Percentiles rank a stretch among this genome's conserved stretches.
Evolutionary conservation across 164 flowering plant genomes (phyloP).

Genomic region (Warburgia ugandensis): DNA sequence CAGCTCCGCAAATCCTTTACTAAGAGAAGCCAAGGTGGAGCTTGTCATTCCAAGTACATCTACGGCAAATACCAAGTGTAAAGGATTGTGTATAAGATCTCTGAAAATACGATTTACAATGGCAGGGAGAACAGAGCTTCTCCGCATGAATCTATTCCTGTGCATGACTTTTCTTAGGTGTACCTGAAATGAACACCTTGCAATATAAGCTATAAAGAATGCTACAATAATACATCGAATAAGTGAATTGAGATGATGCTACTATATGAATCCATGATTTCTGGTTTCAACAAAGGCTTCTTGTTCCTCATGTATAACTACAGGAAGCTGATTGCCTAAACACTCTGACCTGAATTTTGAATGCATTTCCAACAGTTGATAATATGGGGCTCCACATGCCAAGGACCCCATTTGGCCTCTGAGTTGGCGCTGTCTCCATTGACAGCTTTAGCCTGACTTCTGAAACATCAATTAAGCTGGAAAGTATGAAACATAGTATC

Average conservation of each 20-base stretch:
- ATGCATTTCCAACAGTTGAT: constrained; percentile 90
- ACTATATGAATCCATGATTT: too few species aligned
- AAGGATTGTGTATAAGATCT: constrained; percentile 90
- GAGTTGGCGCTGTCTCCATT: constrained; percentile 77
- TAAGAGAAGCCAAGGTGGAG: constrained; percentile 89
- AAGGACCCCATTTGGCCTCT: constrained; percentile 86
- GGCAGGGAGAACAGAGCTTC: constrained; percentile 75
- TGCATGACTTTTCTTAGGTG: constrained; percentile 89
- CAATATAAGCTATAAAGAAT: too few species aligned
- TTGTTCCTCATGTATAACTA: too few species aligned
- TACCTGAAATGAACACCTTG: too few species aligned
- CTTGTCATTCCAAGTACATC: constrained; percentile 99
- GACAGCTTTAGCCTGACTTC: constrained; percentile 76
- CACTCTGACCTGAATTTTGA: constrained; percentile 93
- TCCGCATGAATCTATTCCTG: constrained; percentile 78
- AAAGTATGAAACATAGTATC: too few species aligned
- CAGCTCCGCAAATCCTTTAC: constrained; percentile 97
- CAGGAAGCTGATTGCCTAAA: too few species aligned
- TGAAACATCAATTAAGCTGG: constrained; percentile 91
- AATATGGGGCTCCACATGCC: constrained; percentile 98
- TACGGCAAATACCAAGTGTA: constrained; percentile 82
- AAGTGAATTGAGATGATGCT: too few species aligned
- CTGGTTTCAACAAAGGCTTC: too few species aligned
- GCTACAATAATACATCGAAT: too few species aligned
- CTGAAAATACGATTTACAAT: constrained; percentile 83